These are phyloP conservation scores for Urtica urens DNA, from an alignment of 306 rosid species.

Conservation along the genomic window DNA sequence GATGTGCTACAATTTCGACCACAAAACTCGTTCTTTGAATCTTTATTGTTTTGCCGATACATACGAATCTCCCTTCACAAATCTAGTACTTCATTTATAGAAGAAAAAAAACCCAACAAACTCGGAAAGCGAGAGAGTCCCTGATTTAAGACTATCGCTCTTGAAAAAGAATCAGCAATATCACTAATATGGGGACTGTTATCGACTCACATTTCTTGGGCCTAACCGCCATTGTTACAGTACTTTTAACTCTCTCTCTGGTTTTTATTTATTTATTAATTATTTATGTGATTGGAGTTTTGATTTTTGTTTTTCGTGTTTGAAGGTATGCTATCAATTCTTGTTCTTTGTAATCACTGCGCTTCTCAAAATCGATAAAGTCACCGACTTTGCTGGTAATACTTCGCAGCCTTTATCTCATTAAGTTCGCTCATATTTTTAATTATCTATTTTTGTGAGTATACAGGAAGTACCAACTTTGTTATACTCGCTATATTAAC, in stretches of 20 bases:
- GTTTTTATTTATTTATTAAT: background rate
- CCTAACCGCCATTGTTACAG: conserved; percentile 81
- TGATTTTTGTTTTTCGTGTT: background rate
- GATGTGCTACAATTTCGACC: conserved; percentile 18
- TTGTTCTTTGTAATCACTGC: conserved; percentile 81
- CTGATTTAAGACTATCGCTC: no score
- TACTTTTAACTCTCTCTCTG: conserved; percentile 13
- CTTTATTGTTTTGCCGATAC: background rate
- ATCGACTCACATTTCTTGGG: conserved; percentile 77
- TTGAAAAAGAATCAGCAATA: background rate
- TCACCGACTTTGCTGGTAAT: conserved; percentile 95
- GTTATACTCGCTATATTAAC: conserved; percentile 67
- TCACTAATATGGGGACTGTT: conserved; percentile 46
- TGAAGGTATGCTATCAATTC: conserved; percentile 65
- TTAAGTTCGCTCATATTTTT: background rate
- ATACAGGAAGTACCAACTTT: conserved; percentile 85
- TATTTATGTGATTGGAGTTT: conserved; percentile 4
- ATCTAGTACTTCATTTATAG: background rate
- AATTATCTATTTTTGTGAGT: background rate
- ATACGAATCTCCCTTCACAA: background rate
- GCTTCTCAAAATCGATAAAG: conserved; percentile 79
- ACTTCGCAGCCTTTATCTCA: background rate
- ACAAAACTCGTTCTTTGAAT: background rate
- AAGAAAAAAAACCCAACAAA: background rate
- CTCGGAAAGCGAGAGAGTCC: no score